Evolutionary conservation across 305 asterid species (phyloP), one percentile per base, ranked within the genome.

Genomic region (Fraxinus greggii): DNA sequence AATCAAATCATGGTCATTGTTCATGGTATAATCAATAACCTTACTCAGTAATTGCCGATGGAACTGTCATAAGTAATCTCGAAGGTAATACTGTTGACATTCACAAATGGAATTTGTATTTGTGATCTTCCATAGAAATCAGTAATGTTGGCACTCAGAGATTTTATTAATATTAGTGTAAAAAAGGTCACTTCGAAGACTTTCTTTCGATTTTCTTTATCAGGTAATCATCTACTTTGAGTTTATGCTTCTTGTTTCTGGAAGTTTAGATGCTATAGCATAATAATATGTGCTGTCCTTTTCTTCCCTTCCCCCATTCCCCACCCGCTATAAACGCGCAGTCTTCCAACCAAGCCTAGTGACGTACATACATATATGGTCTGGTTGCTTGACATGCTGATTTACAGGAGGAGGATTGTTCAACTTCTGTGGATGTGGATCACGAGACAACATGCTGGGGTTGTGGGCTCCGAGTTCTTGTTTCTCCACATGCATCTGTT

Each of bases 391-490:
- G 29, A n/a, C 15, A 28, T 81, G 80, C 82, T 83, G 23, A 86
- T 38, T 15, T 80, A 87, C 89, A 92, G 97, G 94, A 85, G 90
- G 90, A 92, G 83, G 80, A 87, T 85, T 86, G 82, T 48, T 75
- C 85, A 78, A 82, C 89, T 38, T 73, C 89, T 51, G 88, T 85
- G 65, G 75, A 72, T 81, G 94, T 85, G 83, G 97, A 88, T 87
- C 90, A 83, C 77, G 98, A 91, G 88, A 92, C 95, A 51, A 85
- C 85, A 72, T 95, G 99, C 83, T 94, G 98, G 99, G 98, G 97
- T 78, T 94, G 98, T 89, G 99, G 99, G 79, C 91, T 92, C 88
- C 91, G 87, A 74, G 92, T 95, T 79, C 85, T 90, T 81, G 94
- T 95, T 89, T 88, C 97, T 80, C 94, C 94, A 33, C 54, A 78